phyloP scores from a whole-genome alignment of 495 filamentous ascomycete species.

The Niebla homalea region DNA sequence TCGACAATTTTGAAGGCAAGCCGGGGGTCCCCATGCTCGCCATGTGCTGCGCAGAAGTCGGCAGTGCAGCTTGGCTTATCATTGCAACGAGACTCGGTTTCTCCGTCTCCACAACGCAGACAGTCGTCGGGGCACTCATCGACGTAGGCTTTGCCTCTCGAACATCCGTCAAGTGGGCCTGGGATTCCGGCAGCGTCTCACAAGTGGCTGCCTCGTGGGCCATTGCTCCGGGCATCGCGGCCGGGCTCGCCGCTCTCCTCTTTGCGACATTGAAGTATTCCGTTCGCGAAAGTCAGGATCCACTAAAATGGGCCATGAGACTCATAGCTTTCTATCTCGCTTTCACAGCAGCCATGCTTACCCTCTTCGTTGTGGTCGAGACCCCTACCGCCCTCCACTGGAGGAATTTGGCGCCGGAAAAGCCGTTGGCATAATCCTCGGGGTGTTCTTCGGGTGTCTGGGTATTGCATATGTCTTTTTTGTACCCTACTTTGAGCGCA shows the following conservation, averaged over 20 bases:
- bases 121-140: constrained; percentile 46
- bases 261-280: constrained; percentile 51
- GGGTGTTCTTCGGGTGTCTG: constrained; percentile 41
- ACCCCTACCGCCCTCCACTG: constrained; percentile 26
- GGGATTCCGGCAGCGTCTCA: constrained; percentile 35
- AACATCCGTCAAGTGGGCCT: constrained; percentile 45
- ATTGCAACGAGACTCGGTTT: constrained; percentile 41
- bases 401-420: constrained; percentile 37
- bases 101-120: constrained; percentile 54
- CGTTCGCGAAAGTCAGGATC: constrained; percentile 45
- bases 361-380: constrained; percentile 45
- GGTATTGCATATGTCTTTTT: constrained; percentile 43
- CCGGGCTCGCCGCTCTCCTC: constrained; percentile 44
- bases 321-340: constrained; percentile 50
- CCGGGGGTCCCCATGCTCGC: constrained; percentile 47
- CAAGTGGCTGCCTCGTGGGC: constrained; percentile 49
- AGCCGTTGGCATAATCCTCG: constrained; percentile 42
- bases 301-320: constrained; percentile 42
- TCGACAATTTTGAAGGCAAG: constrained; percentile 35
- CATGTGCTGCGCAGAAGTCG: constrained; percentile 47
- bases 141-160: constrained; percentile 50
- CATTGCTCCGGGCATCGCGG: constrained; percentile 49
- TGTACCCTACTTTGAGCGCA: constrained; percentile 48
- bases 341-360: constrained; percentile 44
- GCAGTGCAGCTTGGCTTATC: constrained; percentile 46